Evolutionary conservation across 169 alveolate genomes (phyloP).

Genomic region (Eimeria tenella): DNA sequence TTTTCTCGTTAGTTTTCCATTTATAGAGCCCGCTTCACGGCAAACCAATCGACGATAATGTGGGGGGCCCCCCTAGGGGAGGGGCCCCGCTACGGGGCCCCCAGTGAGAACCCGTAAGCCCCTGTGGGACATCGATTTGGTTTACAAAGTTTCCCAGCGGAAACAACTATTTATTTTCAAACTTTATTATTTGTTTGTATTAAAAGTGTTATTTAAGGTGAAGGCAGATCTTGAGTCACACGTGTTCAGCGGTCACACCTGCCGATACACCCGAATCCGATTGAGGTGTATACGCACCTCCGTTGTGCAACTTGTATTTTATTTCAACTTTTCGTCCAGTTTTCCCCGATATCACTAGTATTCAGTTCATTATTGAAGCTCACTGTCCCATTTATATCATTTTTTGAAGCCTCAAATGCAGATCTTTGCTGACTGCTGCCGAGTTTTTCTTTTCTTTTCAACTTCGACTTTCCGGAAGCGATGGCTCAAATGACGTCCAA

Average conservation of each 20-base stretch:
- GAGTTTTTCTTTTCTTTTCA: background rate
- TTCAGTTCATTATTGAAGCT: background rate
- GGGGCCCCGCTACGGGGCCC: too few species aligned
- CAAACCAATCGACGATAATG: too few species aligned
- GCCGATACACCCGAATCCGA: background rate
- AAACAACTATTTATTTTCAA: background rate
- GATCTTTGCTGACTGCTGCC: background rate
- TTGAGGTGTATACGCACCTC: constrained; percentile 31
- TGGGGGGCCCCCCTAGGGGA: too few species aligned
- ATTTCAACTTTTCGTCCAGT: background rate
- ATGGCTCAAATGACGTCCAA: background rate
- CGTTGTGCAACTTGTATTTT: background rate
- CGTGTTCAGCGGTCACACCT: background rate
- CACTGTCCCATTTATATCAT: background rate
- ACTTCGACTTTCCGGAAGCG: background rate
- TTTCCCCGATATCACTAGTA: background rate
- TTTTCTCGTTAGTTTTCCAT: too few species aligned
- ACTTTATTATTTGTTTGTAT: background rate
- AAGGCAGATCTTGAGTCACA: background rate
- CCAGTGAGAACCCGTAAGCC: too few species aligned
- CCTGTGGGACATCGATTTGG: too few species aligned
- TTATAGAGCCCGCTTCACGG: too few species aligned
- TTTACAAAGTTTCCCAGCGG: too few species aligned
- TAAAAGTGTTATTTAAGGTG: background rate
- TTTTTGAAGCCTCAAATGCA: background rate